These are phyloP conservation scores for Shiraia sp. DNA, from an alignment of 2,329 filamentous ascomycete genomes.

Conservation along the genomic window DNA sequence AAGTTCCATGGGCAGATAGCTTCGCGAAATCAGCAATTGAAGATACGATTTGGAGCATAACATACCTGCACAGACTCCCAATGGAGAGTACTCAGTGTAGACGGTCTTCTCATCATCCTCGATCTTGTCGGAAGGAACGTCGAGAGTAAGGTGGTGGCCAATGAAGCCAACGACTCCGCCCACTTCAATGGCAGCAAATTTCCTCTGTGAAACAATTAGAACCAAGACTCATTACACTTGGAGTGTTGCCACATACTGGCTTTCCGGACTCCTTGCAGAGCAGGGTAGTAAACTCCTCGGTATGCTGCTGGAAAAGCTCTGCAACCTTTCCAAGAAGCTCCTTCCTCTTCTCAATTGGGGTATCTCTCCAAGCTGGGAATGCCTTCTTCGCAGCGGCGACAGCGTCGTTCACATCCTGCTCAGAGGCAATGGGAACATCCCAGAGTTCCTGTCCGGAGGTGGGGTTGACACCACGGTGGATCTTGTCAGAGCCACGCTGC, in stretches of 20 bases:
- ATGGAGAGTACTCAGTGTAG: constrained; percentile 51
- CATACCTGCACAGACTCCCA: constrained; percentile 49
- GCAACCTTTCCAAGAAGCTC: constrained; percentile 33
- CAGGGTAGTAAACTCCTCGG: constrained; percentile 34
- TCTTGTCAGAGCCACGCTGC: constrained; percentile 46
- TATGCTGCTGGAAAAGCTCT: constrained; percentile 29
- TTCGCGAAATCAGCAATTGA: constrained; percentile 1
- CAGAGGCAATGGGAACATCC: constrained; percentile 55
- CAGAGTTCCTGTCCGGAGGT: constrained; percentile 55
- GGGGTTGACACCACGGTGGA: constrained; percentile 57
- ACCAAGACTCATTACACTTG: too few species aligned
- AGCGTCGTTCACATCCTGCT: constrained; percentile 56
- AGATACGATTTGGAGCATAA: neutral
- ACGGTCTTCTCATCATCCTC: constrained; percentile 53
- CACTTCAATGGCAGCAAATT: constrained; percentile 48
- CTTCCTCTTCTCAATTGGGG: constrained; percentile 39
- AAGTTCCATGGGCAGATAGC: constrained; percentile 53
- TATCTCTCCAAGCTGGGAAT: constrained; percentile 52
- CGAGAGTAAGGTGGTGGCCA: constrained; percentile 42
- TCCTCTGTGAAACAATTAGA: constrained; percentile 34
- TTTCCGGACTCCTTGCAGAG: constrained; percentile 44
- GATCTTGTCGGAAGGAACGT: constrained; percentile 44
- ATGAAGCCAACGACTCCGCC: constrained; percentile 41
- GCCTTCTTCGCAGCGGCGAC: constrained; percentile 54
- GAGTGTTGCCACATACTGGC: constrained; percentile 28